A percentile compares a stretch with the other conserved stretches of the same genome.
phyloP scores from a whole-genome alignment of 257 asterid species.

The Lantana camara region DNA sequence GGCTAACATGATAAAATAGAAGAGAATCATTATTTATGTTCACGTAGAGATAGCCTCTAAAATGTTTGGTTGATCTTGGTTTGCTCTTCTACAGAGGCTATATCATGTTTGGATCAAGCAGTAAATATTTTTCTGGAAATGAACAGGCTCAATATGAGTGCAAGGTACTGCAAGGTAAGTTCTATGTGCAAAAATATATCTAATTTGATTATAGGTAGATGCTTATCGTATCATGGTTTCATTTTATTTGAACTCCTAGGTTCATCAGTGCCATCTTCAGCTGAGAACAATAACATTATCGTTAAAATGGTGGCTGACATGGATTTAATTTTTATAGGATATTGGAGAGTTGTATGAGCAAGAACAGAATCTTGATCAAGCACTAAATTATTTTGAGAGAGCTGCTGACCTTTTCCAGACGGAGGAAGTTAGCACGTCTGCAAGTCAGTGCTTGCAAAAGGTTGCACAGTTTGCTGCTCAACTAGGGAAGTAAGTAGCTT shows the following conservation, averaged over 20 bases:
- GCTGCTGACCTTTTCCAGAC: conserved; percentile 45
- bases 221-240: not conserved
- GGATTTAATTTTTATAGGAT: conserved; percentile 30
- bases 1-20: not conserved
- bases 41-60: not conserved
- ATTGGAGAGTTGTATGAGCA: conserved; percentile 47
- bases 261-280: not conserved
- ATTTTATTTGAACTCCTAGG: not conserved
- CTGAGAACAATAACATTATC: not conserved
- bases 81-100: conserved; percentile 38
- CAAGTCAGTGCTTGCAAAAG: conserved; percentile 50
- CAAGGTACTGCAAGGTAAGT: conserved; percentile 41
- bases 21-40: not conserved
- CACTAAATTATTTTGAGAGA: conserved; percentile 45
- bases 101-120: conserved; percentile 47
- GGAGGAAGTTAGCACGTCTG: conserved; percentile 41
- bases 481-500: conserved; percentile 41
- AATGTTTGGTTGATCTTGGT: conserved; percentile 8
- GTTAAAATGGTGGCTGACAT: conserved; percentile 17
- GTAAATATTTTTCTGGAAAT: conserved; percentile 38
- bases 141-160: conserved; percentile 43
- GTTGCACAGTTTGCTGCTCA: conserved; percentile 50
- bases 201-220: conserved; percentile 1
- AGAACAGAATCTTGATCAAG: conserved; percentile 34
- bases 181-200: not conserved